A percentile compares a stretch with the other conserved stretches of the same genome.
Evolutionary conservation across 768 basidiomycete species (phyloP).

Genomic region (Dentipellis sp.): DNA sequence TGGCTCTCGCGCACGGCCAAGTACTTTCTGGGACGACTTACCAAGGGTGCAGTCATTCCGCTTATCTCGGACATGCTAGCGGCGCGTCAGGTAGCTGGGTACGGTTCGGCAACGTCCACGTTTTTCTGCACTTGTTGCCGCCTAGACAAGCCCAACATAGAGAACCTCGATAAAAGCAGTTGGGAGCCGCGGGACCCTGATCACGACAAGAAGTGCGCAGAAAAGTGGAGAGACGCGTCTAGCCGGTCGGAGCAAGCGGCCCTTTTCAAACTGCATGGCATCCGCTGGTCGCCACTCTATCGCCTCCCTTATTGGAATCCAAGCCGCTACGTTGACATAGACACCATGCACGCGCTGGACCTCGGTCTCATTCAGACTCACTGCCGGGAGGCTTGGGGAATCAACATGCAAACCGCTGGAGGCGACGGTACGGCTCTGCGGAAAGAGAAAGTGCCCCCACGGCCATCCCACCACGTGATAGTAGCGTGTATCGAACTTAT

Average conservation of each 20-base stretch:
- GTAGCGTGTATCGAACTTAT: conserved; percentile 1
- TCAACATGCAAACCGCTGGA: conserved; percentile 12
- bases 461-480: neutral
- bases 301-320: neutral
- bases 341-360: neutral
- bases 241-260: neutral
- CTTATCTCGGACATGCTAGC: neutral
- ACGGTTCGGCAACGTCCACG: neutral
- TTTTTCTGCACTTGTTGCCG: neutral
- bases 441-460: neutral
- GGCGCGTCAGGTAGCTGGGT: neutral
- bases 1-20: neutral
- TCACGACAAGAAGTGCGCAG: neutral
- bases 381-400: conserved; percentile 16
- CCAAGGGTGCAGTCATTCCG: neutral
- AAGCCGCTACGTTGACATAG: neutral
- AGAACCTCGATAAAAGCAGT: neutral
- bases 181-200: neutral
- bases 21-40: neutral
- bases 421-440: conserved; percentile 13
- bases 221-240: neutral
- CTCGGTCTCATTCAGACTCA: neutral
- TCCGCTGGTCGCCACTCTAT: neutral
- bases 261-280: neutral
- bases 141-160: neutral